These are phyloP conservation scores for Hirschfeldia incana DNA, from an alignment of 345 rosid genomes.

Conservation along the genomic window DNA sequence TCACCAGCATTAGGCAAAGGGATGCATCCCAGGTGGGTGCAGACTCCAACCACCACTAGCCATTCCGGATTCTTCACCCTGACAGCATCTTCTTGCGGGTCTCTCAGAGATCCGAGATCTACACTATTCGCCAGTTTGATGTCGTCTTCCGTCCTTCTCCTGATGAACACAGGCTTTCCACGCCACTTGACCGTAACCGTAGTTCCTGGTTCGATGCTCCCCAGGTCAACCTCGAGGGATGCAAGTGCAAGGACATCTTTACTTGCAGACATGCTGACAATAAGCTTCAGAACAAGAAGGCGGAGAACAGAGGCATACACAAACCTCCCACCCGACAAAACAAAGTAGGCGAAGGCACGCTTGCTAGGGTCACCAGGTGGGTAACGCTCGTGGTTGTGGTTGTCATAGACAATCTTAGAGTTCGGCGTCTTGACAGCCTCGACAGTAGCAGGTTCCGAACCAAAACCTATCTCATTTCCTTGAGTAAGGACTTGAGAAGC, in stretches of 20 bases:
- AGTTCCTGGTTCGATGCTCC: constrained; percentile 79
- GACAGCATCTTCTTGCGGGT: constrained; percentile 74
- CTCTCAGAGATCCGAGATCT: constrained; percentile 74
- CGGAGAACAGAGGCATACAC: constrained; percentile 81
- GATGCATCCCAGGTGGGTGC: constrained; percentile 96
- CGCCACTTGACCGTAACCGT: constrained; percentile 98
- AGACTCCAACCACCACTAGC: constrained; percentile 84
- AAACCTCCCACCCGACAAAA: constrained; percentile 85
- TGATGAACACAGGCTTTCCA: constrained; percentile 94
- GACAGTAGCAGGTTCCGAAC: constrained; percentile 55
- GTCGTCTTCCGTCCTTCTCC: constrained; percentile 90
- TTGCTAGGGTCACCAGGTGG: constrained; percentile 96
- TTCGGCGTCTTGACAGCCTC: constrained; percentile 81
- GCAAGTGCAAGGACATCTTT: constrained; percentile 95
- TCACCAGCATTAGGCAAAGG: constrained; percentile 98
- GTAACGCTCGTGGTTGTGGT: constrained; percentile 79
- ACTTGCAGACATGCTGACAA: constrained; percentile 94
- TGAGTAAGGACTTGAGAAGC: constrained; percentile 55
- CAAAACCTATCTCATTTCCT: constrained; percentile 44
- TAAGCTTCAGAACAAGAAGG: constrained; percentile 76
- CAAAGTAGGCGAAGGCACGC: constrained; percentile 94
- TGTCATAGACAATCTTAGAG: constrained; percentile 77
- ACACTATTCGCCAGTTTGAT: constrained; percentile 84
- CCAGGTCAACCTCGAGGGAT: constrained; percentile 91
- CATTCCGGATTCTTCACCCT: constrained; percentile 95